phyloP scores from a whole-genome alignment of 139 green algal species.

The Chlamydomonas asymmetrica region DNA sequence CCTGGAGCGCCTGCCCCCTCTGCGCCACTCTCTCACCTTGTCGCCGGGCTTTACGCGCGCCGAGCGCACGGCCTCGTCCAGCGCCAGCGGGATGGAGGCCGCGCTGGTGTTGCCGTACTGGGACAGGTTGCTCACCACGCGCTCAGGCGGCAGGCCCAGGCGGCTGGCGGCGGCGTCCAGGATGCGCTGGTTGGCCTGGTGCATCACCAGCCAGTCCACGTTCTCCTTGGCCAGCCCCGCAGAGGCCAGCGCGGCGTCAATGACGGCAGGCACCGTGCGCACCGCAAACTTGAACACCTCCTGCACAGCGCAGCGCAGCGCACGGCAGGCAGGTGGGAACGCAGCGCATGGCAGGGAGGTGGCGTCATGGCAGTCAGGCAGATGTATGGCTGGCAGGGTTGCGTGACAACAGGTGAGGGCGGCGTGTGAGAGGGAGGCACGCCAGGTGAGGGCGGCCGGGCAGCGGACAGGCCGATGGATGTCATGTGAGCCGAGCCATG shows the following conservation, averaged over 20 bases:
- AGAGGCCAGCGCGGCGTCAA: constrained; percentile 76
- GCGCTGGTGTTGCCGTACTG: constrained; percentile 98
- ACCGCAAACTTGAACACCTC: constrained; percentile 99
- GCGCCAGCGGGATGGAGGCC: constrained; percentile 91
- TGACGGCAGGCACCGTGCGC: constrained; percentile 81
- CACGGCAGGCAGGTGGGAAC: too few relatives aligned
- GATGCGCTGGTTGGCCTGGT: constrained; percentile 97
- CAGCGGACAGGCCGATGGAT: too few relatives aligned
- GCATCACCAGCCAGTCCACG: constrained; percentile 92
- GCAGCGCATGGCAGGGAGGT: too few relatives aligned
- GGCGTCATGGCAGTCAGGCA: too few relatives aligned
- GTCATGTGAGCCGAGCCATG: too few relatives aligned
- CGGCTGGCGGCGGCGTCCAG: constrained; percentile 88
- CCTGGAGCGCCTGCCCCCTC: neutral
- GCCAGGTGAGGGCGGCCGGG: too few relatives aligned
- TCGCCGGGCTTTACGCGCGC: constrained; percentile 65
- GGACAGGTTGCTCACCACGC: constrained; percentile 40
- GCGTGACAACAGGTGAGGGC: too few relatives aligned
- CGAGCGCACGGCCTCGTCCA: constrained; percentile 90
- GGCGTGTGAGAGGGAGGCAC: too few relatives aligned
- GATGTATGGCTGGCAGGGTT: too few relatives aligned
- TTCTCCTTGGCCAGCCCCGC: constrained; percentile 66
- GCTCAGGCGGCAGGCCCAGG: constrained; percentile 66
- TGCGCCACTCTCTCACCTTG: constrained; percentile 22
- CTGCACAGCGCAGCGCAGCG: too few relatives aligned